Evolutionary conservation across 139 green algal species (phyloP), one percentile per base, ranked within the genome.

Genomic region (Trebouxia sp.): DNA sequence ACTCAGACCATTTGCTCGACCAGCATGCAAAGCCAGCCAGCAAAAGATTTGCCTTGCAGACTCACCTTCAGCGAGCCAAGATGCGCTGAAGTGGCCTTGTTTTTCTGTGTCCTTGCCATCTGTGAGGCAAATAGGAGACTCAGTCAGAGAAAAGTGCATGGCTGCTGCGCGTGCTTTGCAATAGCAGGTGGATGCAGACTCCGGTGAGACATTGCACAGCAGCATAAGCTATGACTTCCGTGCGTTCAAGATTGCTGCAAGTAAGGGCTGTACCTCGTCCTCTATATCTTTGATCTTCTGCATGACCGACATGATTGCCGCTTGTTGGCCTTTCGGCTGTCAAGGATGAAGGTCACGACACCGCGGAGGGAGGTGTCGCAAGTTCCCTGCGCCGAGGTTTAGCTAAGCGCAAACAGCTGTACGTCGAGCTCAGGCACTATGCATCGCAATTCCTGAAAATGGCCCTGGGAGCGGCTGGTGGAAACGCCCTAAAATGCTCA

Each of bases 21-120:
- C 56, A 53, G 6, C 37, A 39, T 15, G 35, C 6, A n/a, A 0
- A 38, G 30, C 43, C 12, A 35, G 28, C 20, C 41, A 65, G 11
- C 11, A 24, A 14, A 47, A 65, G 65, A 26, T 35, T n/a, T 6
- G 24, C 9, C 12, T 67, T 69, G 47, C 26, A 37, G 15, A 38
- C 78, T 41, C 56, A 93, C 94, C 90, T 98, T 98, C 0, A 99
- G 89, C 80, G 94, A 88, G 32, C 97, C 97, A 72, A 99, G 80
- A 80, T 99, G 96, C 1, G 84, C 89, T 11, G 80, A 84, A 15
- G 96, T 99, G 35, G 96, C 97, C 86, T 99, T 99, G 85, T 99
- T 99, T 87, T 99, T 99, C 86, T 99, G 97, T n/a, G 97, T 99
- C 80, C 88, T 92, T 1, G 93, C 94, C 96, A 99, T 99, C 94